Percentiles rank a stretch among this genome's conserved stretches.
phyloP scores from a whole-genome alignment of 306 rosid genomes.

The Leucaena leucocephala region DNA sequence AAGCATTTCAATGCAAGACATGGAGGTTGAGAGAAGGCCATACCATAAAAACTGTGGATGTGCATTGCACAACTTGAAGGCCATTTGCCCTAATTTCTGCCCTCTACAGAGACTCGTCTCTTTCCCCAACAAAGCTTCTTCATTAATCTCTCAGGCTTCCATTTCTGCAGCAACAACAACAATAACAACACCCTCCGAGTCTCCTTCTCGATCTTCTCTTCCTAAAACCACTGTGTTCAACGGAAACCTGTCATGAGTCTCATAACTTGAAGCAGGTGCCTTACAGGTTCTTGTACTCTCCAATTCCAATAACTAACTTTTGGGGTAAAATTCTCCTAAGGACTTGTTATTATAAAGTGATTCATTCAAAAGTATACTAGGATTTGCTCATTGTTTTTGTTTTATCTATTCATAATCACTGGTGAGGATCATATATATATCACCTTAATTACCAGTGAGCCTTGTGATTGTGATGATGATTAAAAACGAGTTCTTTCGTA shows the following conservation, averaged over 20 bases:
- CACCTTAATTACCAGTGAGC: not conserved
- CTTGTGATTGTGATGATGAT: not conserved
- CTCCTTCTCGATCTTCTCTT: slow-evolving; percentile 4
- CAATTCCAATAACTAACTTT: too few species aligned
- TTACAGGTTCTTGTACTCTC: too few species aligned
- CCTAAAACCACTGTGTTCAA: not conserved
- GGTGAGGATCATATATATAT: not conserved
- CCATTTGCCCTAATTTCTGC: slow-evolving; percentile 23
- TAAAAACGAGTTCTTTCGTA: not conserved
- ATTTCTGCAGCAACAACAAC: not conserved
- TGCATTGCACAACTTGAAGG: slow-evolving; percentile 56
- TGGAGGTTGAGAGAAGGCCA: slow-evolving; percentile 65
- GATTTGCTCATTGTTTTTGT: not conserved
- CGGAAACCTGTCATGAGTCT: too few species aligned
- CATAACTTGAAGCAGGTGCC: too few species aligned
- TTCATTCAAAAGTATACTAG: not conserved
- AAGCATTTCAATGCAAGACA: slow-evolving; percentile 57
- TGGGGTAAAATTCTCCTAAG: too few species aligned
- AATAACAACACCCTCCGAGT: slow-evolving; percentile 22
- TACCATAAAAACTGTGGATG: slow-evolving; percentile 85
- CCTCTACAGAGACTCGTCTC: slow-evolving; percentile 40
- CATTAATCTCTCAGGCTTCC: slow-evolving; percentile 21
- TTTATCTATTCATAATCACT: not conserved
- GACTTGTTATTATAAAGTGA: too few species aligned
- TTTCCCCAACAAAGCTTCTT: slow-evolving; percentile 39